Evolutionary conservation across 2,329 filamentous ascomycete genomes (phyloP), one percentile per base, ranked within the genome.

Genomic region (Trichoderma aggressivum): DNA sequence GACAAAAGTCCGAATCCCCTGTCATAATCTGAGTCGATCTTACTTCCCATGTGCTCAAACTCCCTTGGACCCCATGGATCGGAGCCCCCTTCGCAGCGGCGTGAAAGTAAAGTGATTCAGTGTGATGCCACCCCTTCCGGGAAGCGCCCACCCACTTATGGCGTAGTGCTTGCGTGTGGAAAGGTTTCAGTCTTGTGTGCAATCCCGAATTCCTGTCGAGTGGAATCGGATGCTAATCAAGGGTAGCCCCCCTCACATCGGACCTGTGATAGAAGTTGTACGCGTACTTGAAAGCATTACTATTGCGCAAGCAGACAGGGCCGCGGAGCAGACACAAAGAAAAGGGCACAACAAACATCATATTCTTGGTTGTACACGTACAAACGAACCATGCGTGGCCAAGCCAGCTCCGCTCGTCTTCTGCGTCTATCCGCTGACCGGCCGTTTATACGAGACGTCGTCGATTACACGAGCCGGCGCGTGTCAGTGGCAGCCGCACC

Each of bases 1-100:
- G 39, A 18, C 34, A 60, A 60, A 68, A 68, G 28, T 43, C 65
- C 65, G 65, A 68, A 68, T 64, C 59, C 68, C 68, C 68, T 47
- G 60, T 67, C 62, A 50, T 56, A 67, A 73, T 74, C 73, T 74
- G 71, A 71, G 71, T 73, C 72, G 71, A 74, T 74, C 73, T 73
- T 60, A 72, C 72, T 73, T 73, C 61, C 65, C 72, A 73, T 74
- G 72, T 73, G 73, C 66, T 58, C 61, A 65, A 59, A 53, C 26
- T 30, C 63, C 32, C 56, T 43, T 67, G 36, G 47, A n/a, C 39
- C 69, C 64, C 64, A 34, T 30, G 24, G 53, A 68, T 68, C 65
- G 65, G 65, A 24, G 36, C 53, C 24, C 39, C 56, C 30, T 60
- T 62, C 21, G 36, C 28, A 50, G 16, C 36, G 65, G 55, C 16